A percentile compares a stretch with the other conserved stretches of the same genome.
Conservation (phyloP, 148 eudicot species). For the Mesembryanthemum crystallinum region DNA sequence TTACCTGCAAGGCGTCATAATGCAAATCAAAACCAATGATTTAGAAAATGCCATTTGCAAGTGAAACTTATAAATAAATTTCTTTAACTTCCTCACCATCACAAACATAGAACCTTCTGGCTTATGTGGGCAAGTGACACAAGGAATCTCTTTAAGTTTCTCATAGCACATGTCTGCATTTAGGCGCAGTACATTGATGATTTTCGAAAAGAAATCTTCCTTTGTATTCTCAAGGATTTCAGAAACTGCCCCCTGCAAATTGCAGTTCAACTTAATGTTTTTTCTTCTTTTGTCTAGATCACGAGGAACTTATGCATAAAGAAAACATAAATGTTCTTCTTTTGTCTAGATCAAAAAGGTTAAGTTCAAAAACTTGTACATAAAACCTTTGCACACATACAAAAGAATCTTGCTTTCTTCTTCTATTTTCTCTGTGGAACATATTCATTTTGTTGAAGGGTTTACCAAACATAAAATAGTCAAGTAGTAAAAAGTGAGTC, state of each 20-base stretch:
- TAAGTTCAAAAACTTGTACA: too few species aligned
- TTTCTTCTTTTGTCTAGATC: too few species aligned
- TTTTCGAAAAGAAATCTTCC: slow-evolving; percentile 22
- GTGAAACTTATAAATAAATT: neutral
- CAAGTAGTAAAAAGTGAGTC: too few species aligned
- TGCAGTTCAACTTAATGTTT: neutral
- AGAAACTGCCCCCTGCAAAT: slow-evolving; percentile 30
- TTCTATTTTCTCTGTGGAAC: too few species aligned
- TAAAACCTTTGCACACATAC: too few species aligned
- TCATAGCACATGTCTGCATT: slow-evolving; percentile 18
- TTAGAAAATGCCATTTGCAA: neutral
- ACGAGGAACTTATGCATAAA: slow-evolving; percentile 10
- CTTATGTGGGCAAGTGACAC: slow-evolving; percentile 27
- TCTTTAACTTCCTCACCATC: slow-evolving; percentile 18
- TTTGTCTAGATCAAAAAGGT: too few species aligned
- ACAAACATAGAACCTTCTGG: slow-evolving; percentile 36
- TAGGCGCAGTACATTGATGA: slow-evolving; percentile 15
- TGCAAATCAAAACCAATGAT: neutral
- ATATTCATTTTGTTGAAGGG: too few species aligned
- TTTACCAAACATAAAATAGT: too few species aligned
- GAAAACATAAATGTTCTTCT: too few species aligned
- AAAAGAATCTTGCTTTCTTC: too few species aligned
- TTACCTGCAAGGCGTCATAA: slow-evolving; percentile 16
- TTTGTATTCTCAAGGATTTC: slow-evolving; percentile 26
- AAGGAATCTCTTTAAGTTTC: slow-evolving; percentile 22